A percentile compares a stretch with the other conserved stretches of the same genome.
Evolutionary conservation across 2,329 filamentous ascomycete genomes (phyloP).

Genomic region (Cytospora mali): DNA sequence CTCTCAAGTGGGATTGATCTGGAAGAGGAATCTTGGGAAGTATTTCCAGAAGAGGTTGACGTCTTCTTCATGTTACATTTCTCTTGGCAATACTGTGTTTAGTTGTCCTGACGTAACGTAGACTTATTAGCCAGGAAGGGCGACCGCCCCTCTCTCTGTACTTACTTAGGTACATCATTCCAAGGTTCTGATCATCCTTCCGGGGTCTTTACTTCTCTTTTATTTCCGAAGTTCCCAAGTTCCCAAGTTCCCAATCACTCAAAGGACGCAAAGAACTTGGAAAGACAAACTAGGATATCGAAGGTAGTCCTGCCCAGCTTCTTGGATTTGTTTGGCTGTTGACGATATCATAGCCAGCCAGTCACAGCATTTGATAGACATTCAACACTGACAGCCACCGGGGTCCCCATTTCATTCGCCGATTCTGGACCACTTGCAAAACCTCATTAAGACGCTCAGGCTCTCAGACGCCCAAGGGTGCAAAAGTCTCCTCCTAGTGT

Average conservation of each 20-base stretch:
- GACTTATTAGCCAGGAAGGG: neutral
- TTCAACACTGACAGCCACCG: conserved; percentile 10
- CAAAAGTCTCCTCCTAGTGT: no score
- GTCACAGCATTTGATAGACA: conserved; percentile 10
- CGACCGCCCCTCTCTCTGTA: neutral
- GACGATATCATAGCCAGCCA: conserved; percentile 11
- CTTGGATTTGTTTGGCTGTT: neutral
- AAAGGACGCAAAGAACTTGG: neutral
- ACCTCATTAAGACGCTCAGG: conserved; percentile 9
- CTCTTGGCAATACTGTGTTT: conserved; percentile 11
- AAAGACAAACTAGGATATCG: no score
- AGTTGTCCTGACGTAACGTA: conserved; percentile 5
- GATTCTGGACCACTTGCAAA: conserved; percentile 17
- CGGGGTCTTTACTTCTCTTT: conserved; percentile 2
- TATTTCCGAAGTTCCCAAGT: conserved; percentile 17
- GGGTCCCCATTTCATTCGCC: conserved; percentile 9
- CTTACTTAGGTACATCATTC: no score
- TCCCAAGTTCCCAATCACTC: neutral
- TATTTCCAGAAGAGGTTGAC: conserved; percentile 5
- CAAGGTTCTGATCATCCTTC: conserved; percentile 5
- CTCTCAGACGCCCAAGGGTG: neutral
- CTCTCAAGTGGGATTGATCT: neutral
- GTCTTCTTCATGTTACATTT: conserved; percentile 1
- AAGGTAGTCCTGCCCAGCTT: neutral
- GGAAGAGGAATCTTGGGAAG: neutral